These are phyloP conservation scores for Blastocystis sp. DNA, from an alignment of 352 stramenopile genomes.

Conservation along the genomic window DNA sequence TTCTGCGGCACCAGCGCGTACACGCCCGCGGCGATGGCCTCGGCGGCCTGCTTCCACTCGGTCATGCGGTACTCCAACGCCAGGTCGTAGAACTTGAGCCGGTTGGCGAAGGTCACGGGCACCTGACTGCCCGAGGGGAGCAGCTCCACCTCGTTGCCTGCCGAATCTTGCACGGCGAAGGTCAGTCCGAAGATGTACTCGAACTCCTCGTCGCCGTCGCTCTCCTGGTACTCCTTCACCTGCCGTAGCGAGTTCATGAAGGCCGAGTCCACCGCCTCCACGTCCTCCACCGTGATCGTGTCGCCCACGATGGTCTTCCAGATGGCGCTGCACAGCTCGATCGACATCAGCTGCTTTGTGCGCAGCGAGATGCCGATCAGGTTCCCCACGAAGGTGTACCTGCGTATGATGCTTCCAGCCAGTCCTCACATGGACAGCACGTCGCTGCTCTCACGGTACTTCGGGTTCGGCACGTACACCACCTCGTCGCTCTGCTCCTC, in stretches of 20 bases:
- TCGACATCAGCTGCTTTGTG: slow-evolving; percentile 81
- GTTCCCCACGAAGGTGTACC: slow-evolving; percentile 87
- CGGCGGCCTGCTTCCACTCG: slow-evolving; percentile 76
- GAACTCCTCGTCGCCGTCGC: slow-evolving; percentile 79
- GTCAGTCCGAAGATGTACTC: slow-evolving; percentile 84
- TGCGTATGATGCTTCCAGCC: slow-evolving; percentile 73
- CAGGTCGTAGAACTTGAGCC: slow-evolving; percentile 72
- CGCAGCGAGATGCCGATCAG: slow-evolving; percentile 83
- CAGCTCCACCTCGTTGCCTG: slow-evolving; percentile 77
- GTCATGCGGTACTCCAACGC: slow-evolving; percentile 73
- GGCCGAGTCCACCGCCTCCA: slow-evolving; percentile 81
- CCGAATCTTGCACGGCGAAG: slow-evolving; percentile 83
- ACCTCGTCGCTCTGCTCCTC: slow-evolving; percentile 83
- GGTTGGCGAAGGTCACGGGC: slow-evolving; percentile 74
- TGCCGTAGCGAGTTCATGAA: slow-evolving; percentile 82
- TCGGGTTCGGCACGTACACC: slow-evolving; percentile 84
- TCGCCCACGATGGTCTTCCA: slow-evolving; percentile 83
- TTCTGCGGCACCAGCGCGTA: slow-evolving; percentile 73
- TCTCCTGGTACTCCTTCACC: slow-evolving; percentile 79
- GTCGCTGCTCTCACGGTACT: slow-evolving; percentile 71
- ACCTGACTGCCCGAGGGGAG: slow-evolving; percentile 72
- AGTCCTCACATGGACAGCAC: slow-evolving; percentile 73
- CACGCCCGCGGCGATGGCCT: slow-evolving; percentile 74
- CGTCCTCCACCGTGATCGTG: slow-evolving; percentile 78
- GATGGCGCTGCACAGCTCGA: slow-evolving; percentile 81